These are phyloP conservation scores for Chalaropsis thielavioides DNA, from an alignment of 2,329 filamentous ascomycete genomes.

Conservation along the genomic window DNA sequence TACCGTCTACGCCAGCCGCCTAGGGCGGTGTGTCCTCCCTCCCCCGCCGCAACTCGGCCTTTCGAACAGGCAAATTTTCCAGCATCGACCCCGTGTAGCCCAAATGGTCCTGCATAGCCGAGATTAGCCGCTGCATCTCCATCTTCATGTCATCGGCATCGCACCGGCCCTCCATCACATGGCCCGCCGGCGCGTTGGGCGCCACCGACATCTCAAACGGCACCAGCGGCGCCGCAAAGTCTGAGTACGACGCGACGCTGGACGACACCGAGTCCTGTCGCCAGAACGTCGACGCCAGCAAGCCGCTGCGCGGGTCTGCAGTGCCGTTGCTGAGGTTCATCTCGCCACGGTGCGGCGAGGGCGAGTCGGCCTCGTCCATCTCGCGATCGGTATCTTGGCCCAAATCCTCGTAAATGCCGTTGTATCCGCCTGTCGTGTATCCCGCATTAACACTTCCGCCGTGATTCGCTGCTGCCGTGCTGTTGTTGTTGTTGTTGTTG, in stretches of 20 bases:
- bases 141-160: constrained; percentile 14
- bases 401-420: constrained; percentile 14
- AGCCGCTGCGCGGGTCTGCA: constrained; percentile 11
- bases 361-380: constrained; percentile 8
- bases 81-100: constrained; percentile 16
- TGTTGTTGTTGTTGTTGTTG: background rate
- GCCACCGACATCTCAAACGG: constrained; percentile 15
- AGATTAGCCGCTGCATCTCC: constrained; percentile 16
- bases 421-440: constrained; percentile 12
- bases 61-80: constrained; percentile 15
- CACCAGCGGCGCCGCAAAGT: constrained; percentile 11
- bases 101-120: constrained; percentile 15
- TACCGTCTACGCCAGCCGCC: background rate
- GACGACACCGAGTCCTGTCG: constrained; percentile 4
- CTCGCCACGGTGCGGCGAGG: constrained; percentile 6
- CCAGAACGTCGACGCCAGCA: constrained; percentile 2
- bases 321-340: constrained; percentile 1
- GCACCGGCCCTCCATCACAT: constrained; percentile 16
- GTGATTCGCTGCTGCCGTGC: background rate
- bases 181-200: constrained; percentile 7
- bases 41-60: constrained; percentile 14
- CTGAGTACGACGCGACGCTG: constrained; percentile 7
- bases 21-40: constrained; percentile 13
- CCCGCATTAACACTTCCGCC: background rate
- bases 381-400: background rate